phyloP scores from a whole-genome alignment of 345 rosid species.

The Citrus sinensis region DNA sequence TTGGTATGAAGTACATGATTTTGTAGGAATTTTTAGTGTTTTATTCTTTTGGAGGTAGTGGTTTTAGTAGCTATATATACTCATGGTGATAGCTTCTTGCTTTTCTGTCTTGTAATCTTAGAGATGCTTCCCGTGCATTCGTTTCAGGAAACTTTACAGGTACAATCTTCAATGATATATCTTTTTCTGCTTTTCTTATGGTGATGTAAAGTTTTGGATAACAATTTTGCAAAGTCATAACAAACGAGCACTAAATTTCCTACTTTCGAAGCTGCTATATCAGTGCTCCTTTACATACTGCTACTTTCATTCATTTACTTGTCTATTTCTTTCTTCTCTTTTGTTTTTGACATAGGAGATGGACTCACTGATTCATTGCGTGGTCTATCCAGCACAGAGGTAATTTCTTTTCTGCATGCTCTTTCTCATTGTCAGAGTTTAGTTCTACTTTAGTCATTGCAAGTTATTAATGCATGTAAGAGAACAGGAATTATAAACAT shows the following conservation, averaged over 20 bases:
- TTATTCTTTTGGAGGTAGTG: background rate
- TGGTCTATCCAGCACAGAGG: slow-evolving; percentile 81
- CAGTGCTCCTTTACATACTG: background rate
- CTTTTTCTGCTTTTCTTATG: background rate
- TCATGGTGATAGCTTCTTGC: slow-evolving; percentile 17
- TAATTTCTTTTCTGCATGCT: slow-evolving; percentile 20
- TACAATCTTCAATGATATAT: slow-evolving; percentile 17
- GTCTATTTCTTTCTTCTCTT: background rate
- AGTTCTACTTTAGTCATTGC: background rate
- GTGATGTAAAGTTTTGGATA: background rate
- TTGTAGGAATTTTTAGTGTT: background rate
- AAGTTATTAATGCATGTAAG: background rate
- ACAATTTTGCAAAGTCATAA: background rate
- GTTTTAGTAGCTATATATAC: background rate
- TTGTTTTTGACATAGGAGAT: slow-evolving; percentile 53
- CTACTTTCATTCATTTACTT: background rate
- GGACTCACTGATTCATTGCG: slow-evolving; percentile 81
- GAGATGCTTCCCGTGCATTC: slow-evolving; percentile 95
- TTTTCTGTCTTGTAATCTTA: slow-evolving; percentile 27
- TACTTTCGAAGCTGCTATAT: background rate
- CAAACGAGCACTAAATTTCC: background rate
- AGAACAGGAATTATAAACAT: background rate
- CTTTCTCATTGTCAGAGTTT: background rate
- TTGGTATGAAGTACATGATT: background rate
- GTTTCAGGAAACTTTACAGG: slow-evolving; percentile 98